A percentile compares a stretch with the other conserved stretches of the same genome.
Conservation (phyloP, 2,329 filamentous ascomycete species). For the Fusarium sp. region DNA sequence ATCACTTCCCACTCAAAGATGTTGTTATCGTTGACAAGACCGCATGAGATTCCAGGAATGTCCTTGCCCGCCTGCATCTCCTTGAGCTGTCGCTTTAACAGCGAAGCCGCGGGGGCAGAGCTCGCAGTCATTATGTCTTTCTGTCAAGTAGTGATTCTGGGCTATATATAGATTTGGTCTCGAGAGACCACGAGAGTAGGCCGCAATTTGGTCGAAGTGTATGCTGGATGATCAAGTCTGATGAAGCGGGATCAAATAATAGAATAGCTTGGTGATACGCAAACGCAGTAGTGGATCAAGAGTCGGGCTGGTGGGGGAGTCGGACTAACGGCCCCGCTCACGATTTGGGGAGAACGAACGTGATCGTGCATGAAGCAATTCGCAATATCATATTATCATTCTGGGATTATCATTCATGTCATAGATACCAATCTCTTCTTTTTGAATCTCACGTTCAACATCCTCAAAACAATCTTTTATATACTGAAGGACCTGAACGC, state of each 20-base stretch:
- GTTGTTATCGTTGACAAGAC: constrained; percentile 84
- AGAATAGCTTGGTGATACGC: constrained; percentile 11
- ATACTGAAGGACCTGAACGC: background rate
- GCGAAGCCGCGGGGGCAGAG: constrained; percentile 70
- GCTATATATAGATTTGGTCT: background rate
- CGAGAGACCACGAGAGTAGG: background rate
- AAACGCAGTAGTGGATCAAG: constrained; percentile 8
- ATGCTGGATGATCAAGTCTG: constrained; percentile 15
- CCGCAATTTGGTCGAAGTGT: background rate
- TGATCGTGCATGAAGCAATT: constrained; percentile 16
- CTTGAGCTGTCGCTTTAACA: constrained; percentile 88
- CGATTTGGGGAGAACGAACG: background rate
- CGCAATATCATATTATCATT: background rate
- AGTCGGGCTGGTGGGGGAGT: constrained; percentile 33
- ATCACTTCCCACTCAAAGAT: constrained; percentile 99
- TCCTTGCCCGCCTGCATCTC: constrained; percentile 93
- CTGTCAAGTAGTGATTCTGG: background rate
- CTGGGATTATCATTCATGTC: background rate
- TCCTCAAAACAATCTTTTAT: background rate
- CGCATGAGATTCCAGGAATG: constrained; percentile 93
- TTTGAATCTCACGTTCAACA: background rate
- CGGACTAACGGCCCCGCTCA: constrained; percentile 23
- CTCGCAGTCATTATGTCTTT: constrained; percentile 38
- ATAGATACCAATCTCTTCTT: background rate
- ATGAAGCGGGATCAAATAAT: constrained; percentile 18